Percentiles rank a stretch among this genome's conserved stretches.
These are phyloP conservation scores for Lactarius evosmus DNA, from an alignment of 768 basidiomycete species.

Conservation along the genomic window DNA sequence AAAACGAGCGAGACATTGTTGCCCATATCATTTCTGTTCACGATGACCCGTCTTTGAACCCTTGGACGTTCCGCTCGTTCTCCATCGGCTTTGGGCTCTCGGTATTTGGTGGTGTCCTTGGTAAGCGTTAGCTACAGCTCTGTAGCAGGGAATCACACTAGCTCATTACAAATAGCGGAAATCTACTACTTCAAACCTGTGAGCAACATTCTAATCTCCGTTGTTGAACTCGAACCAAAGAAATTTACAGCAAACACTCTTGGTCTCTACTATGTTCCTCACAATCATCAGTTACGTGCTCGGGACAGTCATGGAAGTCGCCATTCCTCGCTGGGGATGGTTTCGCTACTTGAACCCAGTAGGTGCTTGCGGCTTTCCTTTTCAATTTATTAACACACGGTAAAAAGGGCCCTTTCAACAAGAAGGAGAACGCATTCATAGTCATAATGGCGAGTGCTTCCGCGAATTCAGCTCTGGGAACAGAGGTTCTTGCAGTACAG, in stretches of 20 bases:
- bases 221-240: neutral
- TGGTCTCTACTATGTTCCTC: slow-evolving; percentile 52
- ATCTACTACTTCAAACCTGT: slow-evolving; percentile 63
- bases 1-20: slow-evolving; percentile 47
- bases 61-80: slow-evolving; percentile 47
- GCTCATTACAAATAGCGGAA: slow-evolving; percentile 47
- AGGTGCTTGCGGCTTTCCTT: slow-evolving; percentile 25
- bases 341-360: slow-evolving; percentile 54
- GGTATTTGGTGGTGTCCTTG: slow-evolving; percentile 50
- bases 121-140: slow-evolving; percentile 34
- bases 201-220: slow-evolving; percentile 12
- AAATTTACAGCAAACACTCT: slow-evolving; percentile 45
- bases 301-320: slow-evolving; percentile 44
- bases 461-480: slow-evolving; percentile 50
- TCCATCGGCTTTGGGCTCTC: slow-evolving; percentile 48
- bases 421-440: slow-evolving; percentile 57
- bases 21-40: slow-evolving; percentile 46
- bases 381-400: slow-evolving; percentile 6
- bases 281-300: slow-evolving; percentile 49
- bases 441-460: slow-evolving; percentile 57
- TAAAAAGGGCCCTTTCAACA: slow-evolving; percentile 52
- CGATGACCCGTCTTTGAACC: slow-evolving; percentile 46
- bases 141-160: slow-evolving; percentile 29
- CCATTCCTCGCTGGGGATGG: slow-evolving; percentile 44
- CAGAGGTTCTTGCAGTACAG: slow-evolving; percentile 53